Conservation (phyloP, 2,329 filamentous ascomycete genomes). For the Penicillium psychrosexuale region DNA sequence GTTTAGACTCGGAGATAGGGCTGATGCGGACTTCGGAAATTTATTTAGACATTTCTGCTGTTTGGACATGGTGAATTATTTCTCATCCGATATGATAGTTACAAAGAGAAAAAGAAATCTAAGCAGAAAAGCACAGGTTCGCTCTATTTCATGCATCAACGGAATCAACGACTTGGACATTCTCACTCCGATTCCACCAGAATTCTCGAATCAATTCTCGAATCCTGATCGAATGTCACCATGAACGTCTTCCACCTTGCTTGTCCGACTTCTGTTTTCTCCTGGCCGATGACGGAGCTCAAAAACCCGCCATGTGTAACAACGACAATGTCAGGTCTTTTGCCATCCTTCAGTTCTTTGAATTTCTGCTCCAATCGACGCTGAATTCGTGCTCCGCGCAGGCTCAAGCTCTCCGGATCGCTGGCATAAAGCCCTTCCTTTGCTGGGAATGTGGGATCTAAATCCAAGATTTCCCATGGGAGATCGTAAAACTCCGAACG, state of each 20-base stretch:
- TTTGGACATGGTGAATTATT: no score
- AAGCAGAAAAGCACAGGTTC: no score
- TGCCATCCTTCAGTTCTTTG: neutral
- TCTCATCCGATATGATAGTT: neutral
- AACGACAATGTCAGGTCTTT: constrained; percentile 11
- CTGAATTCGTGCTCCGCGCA: constrained; percentile 2
- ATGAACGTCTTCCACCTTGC: constrained; percentile 4
- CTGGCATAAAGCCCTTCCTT: constrained; percentile 8
- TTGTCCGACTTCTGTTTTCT: neutral
- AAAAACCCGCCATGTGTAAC: constrained; percentile 16
- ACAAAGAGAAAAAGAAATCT: no score
- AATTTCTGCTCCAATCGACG: neutral
- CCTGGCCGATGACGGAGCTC: neutral
- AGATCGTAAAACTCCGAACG: constrained; percentile 9
- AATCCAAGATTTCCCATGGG: constrained; percentile 5
- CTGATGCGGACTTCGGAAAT: neutral
- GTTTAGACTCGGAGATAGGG: neutral
- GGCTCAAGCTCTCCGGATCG: neutral
- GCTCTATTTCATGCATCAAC: neutral
- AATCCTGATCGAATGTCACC: constrained; percentile 4
- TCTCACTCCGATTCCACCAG: neutral
- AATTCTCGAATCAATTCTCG: neutral
- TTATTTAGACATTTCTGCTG: neutral
- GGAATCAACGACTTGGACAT: neutral
- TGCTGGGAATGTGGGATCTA: constrained; percentile 7